Evolutionary conservation across 2,329 filamentous ascomycete genomes (phyloP).

Genomic region (Trichoderma koningiopsis): DNA sequence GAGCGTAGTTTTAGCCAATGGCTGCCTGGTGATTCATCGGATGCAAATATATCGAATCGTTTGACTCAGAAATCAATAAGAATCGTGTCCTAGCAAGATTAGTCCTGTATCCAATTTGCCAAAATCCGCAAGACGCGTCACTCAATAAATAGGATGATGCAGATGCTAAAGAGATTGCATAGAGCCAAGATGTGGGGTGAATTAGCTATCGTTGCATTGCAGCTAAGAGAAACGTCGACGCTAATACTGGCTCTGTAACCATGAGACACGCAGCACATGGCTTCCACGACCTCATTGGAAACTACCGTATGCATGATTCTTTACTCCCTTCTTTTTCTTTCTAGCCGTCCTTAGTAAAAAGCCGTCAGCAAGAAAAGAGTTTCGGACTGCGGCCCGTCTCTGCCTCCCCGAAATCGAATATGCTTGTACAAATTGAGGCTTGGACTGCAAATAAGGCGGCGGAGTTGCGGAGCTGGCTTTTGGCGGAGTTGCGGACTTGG

Average conservation of each 20-base stretch:
- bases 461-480: slow-evolving; percentile 31
- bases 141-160: neutral
- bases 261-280: neutral
- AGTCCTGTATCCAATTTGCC: neutral
- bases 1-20: neutral
- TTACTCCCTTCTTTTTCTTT: neutral
- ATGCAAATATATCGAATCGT: neutral
- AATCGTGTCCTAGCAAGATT: neutral
- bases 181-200: neutral
- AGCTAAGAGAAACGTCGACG: neutral
- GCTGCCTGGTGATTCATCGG: neutral
- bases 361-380: slow-evolving; percentile 1
- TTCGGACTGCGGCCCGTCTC: neutral
- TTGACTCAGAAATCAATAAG: neutral
- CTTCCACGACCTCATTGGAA: neutral
- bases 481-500: slow-evolving; percentile 34
- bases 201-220: neutral
- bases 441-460: neutral
- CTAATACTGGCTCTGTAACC: neutral
- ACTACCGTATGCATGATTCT: neutral
- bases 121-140: slow-evolving; percentile 1
- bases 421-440: neutral
- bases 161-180: neutral
- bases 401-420: neutral
- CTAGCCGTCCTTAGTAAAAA: neutral